These are phyloP conservation scores for Babesia divergens DNA, from an alignment of 169 alveolate genomes.

Conservation along the genomic window DNA sequence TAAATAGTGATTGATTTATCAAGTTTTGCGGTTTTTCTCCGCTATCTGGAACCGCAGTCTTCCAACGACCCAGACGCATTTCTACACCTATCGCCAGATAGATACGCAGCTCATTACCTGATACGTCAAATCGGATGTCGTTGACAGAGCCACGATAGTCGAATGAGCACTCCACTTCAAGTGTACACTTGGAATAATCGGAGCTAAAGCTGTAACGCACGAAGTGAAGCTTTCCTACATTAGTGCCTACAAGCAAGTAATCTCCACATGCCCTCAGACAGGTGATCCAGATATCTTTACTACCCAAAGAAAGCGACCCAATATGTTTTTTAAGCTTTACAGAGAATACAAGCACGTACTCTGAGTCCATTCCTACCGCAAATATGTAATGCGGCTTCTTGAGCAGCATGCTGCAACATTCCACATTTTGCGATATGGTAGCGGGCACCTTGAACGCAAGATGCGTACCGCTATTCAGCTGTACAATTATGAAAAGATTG, in stretches of 20 bases:
- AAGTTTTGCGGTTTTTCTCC: conserved; percentile 19
- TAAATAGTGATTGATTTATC: conserved; percentile 6
- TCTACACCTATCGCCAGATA: conserved; percentile 52
- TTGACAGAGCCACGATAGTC: conserved; percentile 41
- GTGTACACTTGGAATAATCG: conserved; percentile 14
- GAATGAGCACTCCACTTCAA: conserved; percentile 3
- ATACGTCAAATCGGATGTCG: conserved; percentile 11
- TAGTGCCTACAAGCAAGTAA: conserved; percentile 42
- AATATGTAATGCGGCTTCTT: conserved; percentile 47
- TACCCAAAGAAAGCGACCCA: conserved; percentile 23
- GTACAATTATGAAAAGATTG: too few species aligned
- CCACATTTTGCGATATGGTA: conserved; percentile 54
- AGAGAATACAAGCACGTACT: conserved; percentile 38
- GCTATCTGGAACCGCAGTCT: neutral
- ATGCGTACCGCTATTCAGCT: conserved; percentile 59
- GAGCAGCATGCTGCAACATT: conserved; percentile 32
- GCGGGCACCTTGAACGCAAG: conserved; percentile 50
- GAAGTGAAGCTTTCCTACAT: conserved; percentile 28
- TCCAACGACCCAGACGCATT: conserved; percentile 61
- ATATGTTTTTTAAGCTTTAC: conserved; percentile 40
- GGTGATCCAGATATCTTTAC: conserved; percentile 22
- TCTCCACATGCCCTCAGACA: conserved; percentile 26
- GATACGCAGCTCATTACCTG: neutral
- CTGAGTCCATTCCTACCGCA: conserved; percentile 58
- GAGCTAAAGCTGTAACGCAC: conserved; percentile 14